Evolutionary conservation across 768 basidiomycete species (phyloP).

Genomic region (Dioszegia aurantiaca): DNA sequence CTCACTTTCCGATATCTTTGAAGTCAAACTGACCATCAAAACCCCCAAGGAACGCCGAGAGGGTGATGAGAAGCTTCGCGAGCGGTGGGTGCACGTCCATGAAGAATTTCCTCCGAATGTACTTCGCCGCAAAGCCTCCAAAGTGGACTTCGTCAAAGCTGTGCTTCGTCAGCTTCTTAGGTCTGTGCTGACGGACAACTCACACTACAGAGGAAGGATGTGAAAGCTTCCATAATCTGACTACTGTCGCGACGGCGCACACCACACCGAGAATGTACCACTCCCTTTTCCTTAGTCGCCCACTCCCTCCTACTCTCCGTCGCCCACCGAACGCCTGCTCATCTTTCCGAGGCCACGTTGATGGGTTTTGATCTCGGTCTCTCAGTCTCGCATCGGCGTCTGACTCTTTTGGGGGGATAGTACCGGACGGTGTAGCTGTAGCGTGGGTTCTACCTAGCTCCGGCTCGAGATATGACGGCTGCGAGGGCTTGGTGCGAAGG

Average conservation of each 20-base stretch:
- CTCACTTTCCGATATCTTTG: conserved; percentile 92
- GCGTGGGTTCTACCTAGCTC: conserved; percentile 10
- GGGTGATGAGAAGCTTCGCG: conserved; percentile 90
- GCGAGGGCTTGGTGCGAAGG: conserved; percentile 5
- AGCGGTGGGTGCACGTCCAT: conserved; percentile 94
- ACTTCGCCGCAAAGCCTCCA: conserved; percentile 91
- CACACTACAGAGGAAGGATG: conserved; percentile 89
- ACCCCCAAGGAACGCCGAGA: conserved; percentile 80
- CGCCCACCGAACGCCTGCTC: conserved; percentile 26
- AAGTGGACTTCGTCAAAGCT: conserved; percentile 99
- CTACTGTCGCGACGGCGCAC: conserved; percentile 64
- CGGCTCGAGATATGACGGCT: neutral
- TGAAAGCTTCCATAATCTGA: conserved; percentile 81
- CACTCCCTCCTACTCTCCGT: conserved; percentile 11
- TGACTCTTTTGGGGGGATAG: conserved; percentile 20
- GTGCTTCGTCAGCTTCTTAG: conserved; percentile 10
- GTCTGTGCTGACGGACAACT: conserved; percentile 45
- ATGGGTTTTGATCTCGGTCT: conserved; percentile 11
- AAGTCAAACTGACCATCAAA: conserved; percentile 95
- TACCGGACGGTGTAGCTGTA: neutral
- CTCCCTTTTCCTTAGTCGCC: conserved; percentile 35
- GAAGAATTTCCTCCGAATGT: conserved; percentile 74
- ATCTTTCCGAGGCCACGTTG: conserved; percentile 8
- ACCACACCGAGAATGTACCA: conserved; percentile 31
- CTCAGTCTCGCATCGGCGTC: conserved; percentile 36